These are phyloP conservation scores for Dryas integrifolia DNA, from an alignment of 331 rosid genomes.

Conservation along the genomic window DNA sequence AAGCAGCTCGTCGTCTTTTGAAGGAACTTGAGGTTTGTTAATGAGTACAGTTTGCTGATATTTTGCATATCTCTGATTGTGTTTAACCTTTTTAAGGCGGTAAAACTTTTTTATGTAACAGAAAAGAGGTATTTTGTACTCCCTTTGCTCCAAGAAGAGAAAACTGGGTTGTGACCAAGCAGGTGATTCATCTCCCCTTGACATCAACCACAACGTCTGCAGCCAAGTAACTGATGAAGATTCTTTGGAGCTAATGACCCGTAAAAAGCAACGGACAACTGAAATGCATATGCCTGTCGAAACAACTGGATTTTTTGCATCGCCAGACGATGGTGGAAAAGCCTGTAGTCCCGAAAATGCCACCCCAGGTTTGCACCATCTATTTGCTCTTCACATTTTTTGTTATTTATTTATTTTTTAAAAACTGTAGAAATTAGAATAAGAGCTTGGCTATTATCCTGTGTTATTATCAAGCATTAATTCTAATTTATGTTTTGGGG, in stretches of 20 bases:
- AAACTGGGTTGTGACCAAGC: conserved; percentile 33
- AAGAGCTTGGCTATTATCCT: not conserved
- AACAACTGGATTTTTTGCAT: conserved; percentile 11
- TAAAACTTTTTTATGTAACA: conserved; percentile 31
- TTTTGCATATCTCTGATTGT: not conserved
- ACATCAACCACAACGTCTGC: conserved; percentile 19
- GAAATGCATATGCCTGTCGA: conserved; percentile 24
- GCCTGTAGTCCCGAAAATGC: conserved; percentile 23
- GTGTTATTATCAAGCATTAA: not conserved
- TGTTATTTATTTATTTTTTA: not conserved
- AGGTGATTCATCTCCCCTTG: conserved; percentile 22
- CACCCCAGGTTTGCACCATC: conserved; percentile 55
- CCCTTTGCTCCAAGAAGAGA: conserved; percentile 54
- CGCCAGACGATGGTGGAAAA: conserved; percentile 23
- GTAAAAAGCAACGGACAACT: conserved; percentile 36
- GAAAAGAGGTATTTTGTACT: conserved; percentile 57
- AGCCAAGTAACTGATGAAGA: conserved; percentile 21
- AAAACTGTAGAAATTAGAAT: not conserved
- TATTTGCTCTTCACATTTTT: conserved; percentile 1
- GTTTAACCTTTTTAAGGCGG: not conserved
- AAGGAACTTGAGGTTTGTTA: conserved; percentile 68
- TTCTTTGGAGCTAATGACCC: conserved; percentile 13
- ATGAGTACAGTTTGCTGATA: not conserved
- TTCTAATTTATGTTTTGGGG: conserved; percentile 1
- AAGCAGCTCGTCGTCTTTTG: conserved; percentile 67